These are phyloP conservation scores for Sphaerulina musiva DNA, from an alignment of 2,329 filamentous ascomycete species.

Conservation along the genomic window DNA sequence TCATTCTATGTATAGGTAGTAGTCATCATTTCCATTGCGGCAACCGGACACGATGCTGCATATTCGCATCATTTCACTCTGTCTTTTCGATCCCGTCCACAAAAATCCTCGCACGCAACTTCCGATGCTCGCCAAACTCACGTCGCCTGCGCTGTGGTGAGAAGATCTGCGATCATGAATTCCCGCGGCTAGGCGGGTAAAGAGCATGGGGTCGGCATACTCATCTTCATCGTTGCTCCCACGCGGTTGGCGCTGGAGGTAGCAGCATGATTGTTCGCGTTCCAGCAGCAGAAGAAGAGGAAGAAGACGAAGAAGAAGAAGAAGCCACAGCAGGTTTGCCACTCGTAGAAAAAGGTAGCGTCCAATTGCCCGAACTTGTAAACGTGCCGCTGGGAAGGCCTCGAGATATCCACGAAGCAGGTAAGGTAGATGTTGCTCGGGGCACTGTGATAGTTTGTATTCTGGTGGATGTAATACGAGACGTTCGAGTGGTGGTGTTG, in stretches of 20 bases:
- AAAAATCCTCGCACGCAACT: background rate
- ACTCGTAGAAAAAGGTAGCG: background rate
- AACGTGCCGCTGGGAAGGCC: background rate
- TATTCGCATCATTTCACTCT: background rate
- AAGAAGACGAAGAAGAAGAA: background rate
- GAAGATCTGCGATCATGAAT: background rate
- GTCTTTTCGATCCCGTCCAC: background rate
- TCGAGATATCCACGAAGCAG: background rate
- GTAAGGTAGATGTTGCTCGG: background rate
- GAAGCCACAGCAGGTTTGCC: background rate
- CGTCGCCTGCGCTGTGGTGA: background rate
- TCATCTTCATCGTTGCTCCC: background rate
- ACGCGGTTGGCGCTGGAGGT: background rate
- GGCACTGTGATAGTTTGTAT: conserved; percentile 4
- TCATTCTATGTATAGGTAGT: conserved; percentile 1
- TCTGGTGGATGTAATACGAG: conserved; percentile 8
- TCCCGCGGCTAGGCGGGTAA: background rate
- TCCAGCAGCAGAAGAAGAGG: background rate
- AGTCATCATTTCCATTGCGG: background rate
- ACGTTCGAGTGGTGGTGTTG: conserved; percentile 4
- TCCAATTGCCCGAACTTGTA: background rate
- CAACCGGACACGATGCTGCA: background rate
- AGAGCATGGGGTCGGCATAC: background rate
- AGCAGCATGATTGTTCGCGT: background rate
- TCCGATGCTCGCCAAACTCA: background rate